Evolutionary conservation across 345 rosid species (phyloP).

Genomic region (Citrus trifoliata): DNA sequence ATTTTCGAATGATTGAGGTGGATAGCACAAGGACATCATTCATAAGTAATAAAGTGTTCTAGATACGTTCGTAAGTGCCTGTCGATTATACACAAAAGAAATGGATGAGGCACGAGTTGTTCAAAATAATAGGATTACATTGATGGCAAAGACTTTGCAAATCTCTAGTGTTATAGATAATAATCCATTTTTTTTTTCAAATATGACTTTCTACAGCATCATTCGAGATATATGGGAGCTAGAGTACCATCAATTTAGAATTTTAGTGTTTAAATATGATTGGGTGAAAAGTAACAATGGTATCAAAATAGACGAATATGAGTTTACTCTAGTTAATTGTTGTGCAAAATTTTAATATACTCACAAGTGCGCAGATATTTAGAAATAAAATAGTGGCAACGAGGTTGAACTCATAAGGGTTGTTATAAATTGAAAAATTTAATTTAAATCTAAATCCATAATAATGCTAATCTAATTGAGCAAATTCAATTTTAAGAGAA

Average conservation of each 20-base stretch:
- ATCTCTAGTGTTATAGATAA: neutral
- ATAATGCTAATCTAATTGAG: too few relatives aligned
- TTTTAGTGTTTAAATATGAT: too few relatives aligned
- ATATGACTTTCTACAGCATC: neutral
- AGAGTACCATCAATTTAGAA: neutral
- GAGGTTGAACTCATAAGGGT: fast-evolving
- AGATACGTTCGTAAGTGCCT: neutral
- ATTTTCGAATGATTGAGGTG: neutral
- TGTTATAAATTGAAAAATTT: too few relatives aligned
- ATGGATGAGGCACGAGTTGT: neutral
- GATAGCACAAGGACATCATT: neutral
- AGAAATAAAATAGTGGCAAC: too few relatives aligned
- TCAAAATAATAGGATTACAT: neutral
- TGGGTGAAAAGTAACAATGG: neutral
- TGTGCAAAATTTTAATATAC: too few relatives aligned
- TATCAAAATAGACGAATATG: too few relatives aligned
- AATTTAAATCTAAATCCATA: too few relatives aligned
- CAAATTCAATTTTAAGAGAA: too few relatives aligned
- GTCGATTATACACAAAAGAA: neutral
- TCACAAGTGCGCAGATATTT: fast-evolving
- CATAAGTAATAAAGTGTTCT: too few relatives aligned
- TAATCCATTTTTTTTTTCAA: neutral
- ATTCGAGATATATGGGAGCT: neutral
- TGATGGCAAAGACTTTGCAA: neutral
- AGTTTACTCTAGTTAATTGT: neutral